Evolutionary conservation across 768 basidiomycete species (phyloP).

Genomic region (Mycena rebaudengoi): DNA sequence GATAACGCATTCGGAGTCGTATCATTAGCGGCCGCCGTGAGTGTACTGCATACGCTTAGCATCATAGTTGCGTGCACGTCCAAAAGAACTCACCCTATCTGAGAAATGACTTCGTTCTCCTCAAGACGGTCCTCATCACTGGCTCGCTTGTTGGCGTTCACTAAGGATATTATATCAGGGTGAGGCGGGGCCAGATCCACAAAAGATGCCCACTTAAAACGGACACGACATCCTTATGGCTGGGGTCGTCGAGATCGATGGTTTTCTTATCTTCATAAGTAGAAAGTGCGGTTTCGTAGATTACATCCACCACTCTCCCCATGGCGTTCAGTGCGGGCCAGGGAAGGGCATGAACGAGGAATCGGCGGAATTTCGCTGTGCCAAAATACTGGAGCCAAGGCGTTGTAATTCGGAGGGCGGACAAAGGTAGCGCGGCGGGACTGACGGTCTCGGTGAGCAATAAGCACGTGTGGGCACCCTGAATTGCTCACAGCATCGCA

Average conservation of each 20-base stretch:
- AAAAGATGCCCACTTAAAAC: conserved; percentile 35
- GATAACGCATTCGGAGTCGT: conserved; percentile 34
- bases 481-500: conserved; percentile 9
- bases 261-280: conserved; percentile 38
- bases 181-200: too few species aligned
- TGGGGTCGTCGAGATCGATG: conserved; percentile 34
- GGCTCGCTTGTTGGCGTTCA: conserved; percentile 30
- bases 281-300: conserved; percentile 32
- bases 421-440: conserved; percentile 30
- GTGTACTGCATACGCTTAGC: conserved; percentile 25
- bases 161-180: conserved; percentile 7
- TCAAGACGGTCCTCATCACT: conserved; percentile 27
- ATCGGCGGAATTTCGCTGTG: conserved; percentile 33
- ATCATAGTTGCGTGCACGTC: not conserved
- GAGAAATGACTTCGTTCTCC: conserved; percentile 33
- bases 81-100: conserved; percentile 29
- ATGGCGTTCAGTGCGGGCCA: conserved; percentile 30
- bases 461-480: not conserved
- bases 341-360: conserved; percentile 33
- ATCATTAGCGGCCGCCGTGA: conserved; percentile 35
- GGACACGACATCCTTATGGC: conserved; percentile 44
- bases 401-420: conserved; percentile 30
- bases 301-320: conserved; percentile 35
- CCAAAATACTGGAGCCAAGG: conserved; percentile 34
- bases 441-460: conserved; percentile 21